Evolutionary conservation across 2,329 filamentous ascomycete genomes (phyloP).

Genomic region (Aspergillus puulaauensis): DNA sequence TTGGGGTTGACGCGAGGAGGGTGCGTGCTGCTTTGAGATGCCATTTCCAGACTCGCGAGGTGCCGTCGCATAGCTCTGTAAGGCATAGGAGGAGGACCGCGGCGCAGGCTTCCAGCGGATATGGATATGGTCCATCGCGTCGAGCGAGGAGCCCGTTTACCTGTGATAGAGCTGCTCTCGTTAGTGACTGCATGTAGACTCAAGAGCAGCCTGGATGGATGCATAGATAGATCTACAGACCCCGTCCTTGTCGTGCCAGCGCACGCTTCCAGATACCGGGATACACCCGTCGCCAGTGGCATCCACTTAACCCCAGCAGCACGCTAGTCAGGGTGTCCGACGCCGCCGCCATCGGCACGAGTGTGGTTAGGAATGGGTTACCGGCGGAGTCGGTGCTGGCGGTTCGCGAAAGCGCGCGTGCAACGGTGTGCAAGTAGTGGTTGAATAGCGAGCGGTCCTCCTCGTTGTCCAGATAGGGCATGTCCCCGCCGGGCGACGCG

Average conservation of each 20-base stretch:
- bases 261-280: slow-evolving; percentile 27
- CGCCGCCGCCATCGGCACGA: slow-evolving; percentile 26
- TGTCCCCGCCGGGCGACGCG: too few species aligned
- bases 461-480: slow-evolving; percentile 20
- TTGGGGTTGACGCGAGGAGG: slow-evolving; percentile 29
- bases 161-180: slow-evolving; percentile 22
- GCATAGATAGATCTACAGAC: slow-evolving; percentile 7
- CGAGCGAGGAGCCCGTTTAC: slow-evolving; percentile 21
- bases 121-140: slow-evolving; percentile 8
- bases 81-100: slow-evolving; percentile 45
- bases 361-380: slow-evolving; percentile 27
- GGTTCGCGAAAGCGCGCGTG: slow-evolving; percentile 24
- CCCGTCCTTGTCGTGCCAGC: slow-evolving; percentile 25
- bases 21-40: slow-evolving; percentile 46
- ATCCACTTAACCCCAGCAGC: slow-evolving; percentile 27
- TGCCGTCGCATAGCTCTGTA: slow-evolving; percentile 36
- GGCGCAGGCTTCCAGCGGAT: slow-evolving; percentile 40
- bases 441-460: slow-evolving; percentile 30
- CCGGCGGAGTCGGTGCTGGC: slow-evolving; percentile 13
- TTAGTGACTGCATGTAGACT: background rate
- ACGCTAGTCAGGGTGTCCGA: slow-evolving; percentile 28
- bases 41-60: background rate
- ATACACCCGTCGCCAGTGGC: slow-evolving; percentile 30
- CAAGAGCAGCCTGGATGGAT: background rate
- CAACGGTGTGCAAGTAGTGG: slow-evolving; percentile 29